Conservation (phyloP, 2,329 filamentous ascomycete genomes). For the Fusarium virguliforme region DNA sequence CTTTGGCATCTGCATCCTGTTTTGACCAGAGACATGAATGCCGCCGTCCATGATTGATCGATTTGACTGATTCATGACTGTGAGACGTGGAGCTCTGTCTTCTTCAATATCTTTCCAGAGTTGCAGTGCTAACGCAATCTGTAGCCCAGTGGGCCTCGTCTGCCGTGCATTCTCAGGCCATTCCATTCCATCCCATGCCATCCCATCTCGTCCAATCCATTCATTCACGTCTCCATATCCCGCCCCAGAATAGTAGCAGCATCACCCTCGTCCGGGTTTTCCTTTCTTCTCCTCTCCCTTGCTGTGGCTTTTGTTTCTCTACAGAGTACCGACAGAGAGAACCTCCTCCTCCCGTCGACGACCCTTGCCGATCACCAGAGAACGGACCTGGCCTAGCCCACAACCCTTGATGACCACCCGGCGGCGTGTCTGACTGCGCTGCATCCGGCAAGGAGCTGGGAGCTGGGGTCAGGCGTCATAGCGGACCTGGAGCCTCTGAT, state of each 20-base stretch:
- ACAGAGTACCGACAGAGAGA: constrained; percentile 33
- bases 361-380: constrained; percentile 30
- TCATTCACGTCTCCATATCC: constrained; percentile 6
- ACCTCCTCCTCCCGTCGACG: constrained; percentile 32
- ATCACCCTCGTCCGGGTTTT: constrained; percentile 16
- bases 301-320: constrained; percentile 19
- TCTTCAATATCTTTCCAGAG: constrained; percentile 1
- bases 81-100: constrained; percentile 30
- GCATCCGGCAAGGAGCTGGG: constrained; percentile 42
- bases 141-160: constrained; percentile 11
- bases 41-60: neutral
- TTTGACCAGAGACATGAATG: constrained; percentile 18
- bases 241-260: constrained; percentile 16
- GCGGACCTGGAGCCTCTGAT: constrained; percentile 37
- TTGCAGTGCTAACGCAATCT: constrained; percentile 1
- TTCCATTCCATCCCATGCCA: constrained; percentile 23
- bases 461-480: constrained; percentile 29
- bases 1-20: constrained; percentile 5
- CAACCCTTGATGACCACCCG: constrained; percentile 27
- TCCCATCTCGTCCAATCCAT: neutral
- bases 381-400: constrained; percentile 20
- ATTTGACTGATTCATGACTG: constrained; percentile 13
- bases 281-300: constrained; percentile 29
- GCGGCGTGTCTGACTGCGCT: constrained; percentile 39
- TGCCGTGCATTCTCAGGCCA: constrained; percentile 30